phyloP scores from a whole-genome alignment of 208 protist genomes.

The Trichomonas gallinae region DNA sequence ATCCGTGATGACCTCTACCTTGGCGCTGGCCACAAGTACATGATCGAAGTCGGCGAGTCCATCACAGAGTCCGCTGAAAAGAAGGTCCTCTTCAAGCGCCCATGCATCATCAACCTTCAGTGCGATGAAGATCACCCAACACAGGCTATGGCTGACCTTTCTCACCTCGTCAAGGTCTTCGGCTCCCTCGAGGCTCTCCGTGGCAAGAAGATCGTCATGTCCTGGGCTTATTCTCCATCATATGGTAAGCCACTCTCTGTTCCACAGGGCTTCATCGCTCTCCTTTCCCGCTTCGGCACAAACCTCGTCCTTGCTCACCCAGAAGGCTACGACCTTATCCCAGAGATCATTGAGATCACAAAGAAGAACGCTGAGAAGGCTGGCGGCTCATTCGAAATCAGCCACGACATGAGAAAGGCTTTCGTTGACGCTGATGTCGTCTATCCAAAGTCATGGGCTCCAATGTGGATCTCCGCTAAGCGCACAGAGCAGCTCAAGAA shows the following conservation, averaged over 20 bases:
- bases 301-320: background rate
- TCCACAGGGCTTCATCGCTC: background rate
- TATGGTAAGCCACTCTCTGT: background rate
- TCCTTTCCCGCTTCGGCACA: background rate
- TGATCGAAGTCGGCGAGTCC: background rate
- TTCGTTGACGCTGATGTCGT: background rate
- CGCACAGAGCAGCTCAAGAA: background rate
- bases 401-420: background rate
- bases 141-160: slow-evolving; percentile 3
- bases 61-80: background rate
- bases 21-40: background rate
- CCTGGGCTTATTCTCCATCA: slow-evolving; percentile 5
- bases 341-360: background rate
- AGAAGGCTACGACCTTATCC: background rate
- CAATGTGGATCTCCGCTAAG: background rate
- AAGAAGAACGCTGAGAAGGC: background rate
- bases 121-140: slow-evolving; percentile 19
- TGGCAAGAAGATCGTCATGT: slow-evolving; percentile 11
- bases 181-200: background rate
- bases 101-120: slow-evolving; percentile 16
- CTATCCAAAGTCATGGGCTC: slow-evolving; percentile 14
- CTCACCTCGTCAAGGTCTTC: background rate
- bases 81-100: background rate
- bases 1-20: slow-evolving; percentile 18
- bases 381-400: background rate